Evolutionary conservation across 768 basidiomycete species (phyloP), one percentile per base, ranked within the genome.

Genomic region (Leccinum boreale): DNA sequence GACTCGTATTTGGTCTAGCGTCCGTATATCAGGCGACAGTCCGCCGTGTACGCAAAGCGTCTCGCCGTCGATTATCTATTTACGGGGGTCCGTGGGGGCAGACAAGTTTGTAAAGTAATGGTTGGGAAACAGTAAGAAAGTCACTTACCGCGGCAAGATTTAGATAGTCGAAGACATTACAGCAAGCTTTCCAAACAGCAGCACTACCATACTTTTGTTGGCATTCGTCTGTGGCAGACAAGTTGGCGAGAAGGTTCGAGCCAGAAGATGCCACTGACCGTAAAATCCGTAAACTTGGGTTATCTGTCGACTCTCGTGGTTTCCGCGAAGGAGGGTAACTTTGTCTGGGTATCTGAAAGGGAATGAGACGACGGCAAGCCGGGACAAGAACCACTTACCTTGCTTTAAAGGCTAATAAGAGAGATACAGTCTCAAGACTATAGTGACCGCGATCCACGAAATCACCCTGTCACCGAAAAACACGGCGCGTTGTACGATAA

Each of bases 231-330:
- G 61, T 33, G 24, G 17, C 19, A 52, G 44, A 19, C 59, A 11
- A 46, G 49, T 45, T 29, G 23, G 39, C 2, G 10, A 8, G 19
- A 19, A 24, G 21, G 19, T 24, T 36, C 1, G 15, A 36, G n/a
- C 17, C 29, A 10, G 5, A n/a, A 6, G 50, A 36, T 12, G 28
- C 44, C 9, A 35, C 58, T 15, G 9, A 94, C 94, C 94, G 69
- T 97, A 98, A 72, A 97, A 98, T n/a, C 95, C 96, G 58, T 98
- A 98, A 2, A 94, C 96, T 67, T 98, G 96, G 4, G 96, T 98
- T 65, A 98, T 98, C 73, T 98, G 96, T 61, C 96, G 78, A 65
- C 92, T 94, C 73, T 98, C 96, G 70, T 98, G 96, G 73, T 98
- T 98, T 39, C 96, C 95, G 31, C 96, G 82, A 14, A 98, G 80